phyloP scores from a whole-genome alignment of 2,329 filamentous ascomycete genomes.

The Rugonectria rugulosa region DNA sequence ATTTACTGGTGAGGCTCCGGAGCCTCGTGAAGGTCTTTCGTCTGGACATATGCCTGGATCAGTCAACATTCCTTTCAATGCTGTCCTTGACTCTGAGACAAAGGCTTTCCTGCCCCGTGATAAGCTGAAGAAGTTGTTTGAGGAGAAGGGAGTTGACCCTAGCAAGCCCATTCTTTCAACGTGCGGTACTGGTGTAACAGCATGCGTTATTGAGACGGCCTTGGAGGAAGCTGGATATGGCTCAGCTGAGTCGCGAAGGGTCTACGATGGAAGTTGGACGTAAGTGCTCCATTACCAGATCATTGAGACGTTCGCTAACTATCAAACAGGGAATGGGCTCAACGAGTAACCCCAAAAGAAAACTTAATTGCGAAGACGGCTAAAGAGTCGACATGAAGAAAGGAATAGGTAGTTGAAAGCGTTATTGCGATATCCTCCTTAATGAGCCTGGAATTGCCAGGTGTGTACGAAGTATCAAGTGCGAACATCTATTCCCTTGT shows the following conservation, averaged over 20 bases:
- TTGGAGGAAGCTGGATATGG: conserved; percentile 81
- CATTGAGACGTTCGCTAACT: conserved; percentile 40
- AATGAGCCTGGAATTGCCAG: conserved; percentile 38
- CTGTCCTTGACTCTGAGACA: conserved; percentile 81
- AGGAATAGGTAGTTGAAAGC: conserved; percentile 26
- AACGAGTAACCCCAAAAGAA: conserved; percentile 67
- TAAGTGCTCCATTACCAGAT: conserved; percentile 60
- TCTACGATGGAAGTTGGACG: conserved; percentile 99
- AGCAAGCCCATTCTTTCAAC: conserved; percentile 83
- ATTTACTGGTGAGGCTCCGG: conserved; percentile 83
- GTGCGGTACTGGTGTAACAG: conserved; percentile 95
- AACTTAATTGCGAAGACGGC: conserved; percentile 66
- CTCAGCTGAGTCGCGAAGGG: conserved; percentile 68
- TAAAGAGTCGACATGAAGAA: conserved; percentile 35
- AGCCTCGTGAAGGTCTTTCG: conserved; percentile 84
- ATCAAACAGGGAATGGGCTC: conserved; percentile 68
- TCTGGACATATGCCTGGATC: conserved; percentile 94
- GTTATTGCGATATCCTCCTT: conserved; percentile 43
- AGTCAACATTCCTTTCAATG: conserved; percentile 80
- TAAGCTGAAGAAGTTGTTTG: conserved; percentile 78
- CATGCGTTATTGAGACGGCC: conserved; percentile 88
- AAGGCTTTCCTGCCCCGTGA: conserved; percentile 80
- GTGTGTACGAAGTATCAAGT: too few relatives aligned
- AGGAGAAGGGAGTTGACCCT: conserved; percentile 80
- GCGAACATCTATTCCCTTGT: conserved; percentile 38